Conservation (phyloP, 495 filamentous ascomycete species). For the Xylaria scruposa region DNA sequence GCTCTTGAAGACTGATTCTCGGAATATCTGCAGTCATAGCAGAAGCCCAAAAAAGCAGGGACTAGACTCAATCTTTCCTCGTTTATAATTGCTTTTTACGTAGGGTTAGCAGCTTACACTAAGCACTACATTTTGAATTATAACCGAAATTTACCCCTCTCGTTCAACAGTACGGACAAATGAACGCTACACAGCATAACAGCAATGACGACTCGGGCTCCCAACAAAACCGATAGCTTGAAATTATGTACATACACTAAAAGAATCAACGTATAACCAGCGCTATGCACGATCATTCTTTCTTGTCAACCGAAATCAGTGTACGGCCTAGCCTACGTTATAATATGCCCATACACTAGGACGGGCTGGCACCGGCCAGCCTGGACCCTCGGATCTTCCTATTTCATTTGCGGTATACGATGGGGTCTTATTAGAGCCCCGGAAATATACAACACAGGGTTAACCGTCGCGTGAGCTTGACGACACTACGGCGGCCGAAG, state of each 20-base stretch:
- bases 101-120: slow-evolving; percentile 7
- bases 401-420: not conserved
- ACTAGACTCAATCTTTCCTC: slow-evolving; percentile 6
- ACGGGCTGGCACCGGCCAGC: slow-evolving; percentile 3
- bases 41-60: not conserved
- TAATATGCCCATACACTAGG: not conserved
- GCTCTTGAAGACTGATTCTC: not conserved
- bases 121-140: not conserved
- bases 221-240: slow-evolving; percentile 6
- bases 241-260: slow-evolving; percentile 6
- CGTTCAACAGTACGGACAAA: slow-evolving; percentile 6
- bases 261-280: not conserved
- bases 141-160: slow-evolving; percentile 7
- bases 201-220: not conserved
- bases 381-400: slow-evolving; percentile 8
- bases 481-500: slow-evolving; percentile 15
- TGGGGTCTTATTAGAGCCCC: not conserved
- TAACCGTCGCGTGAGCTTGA: slow-evolving; percentile 20
- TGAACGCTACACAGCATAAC: slow-evolving; percentile 19
- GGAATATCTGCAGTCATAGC: not conserved
- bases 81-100: not conserved
- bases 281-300: not conserved
- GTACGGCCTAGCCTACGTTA: slow-evolving; percentile 7
- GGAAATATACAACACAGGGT: slow-evolving; percentile 4
- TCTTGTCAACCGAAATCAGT: not conserved